Evolutionary conservation across 2,329 filamentous ascomycete genomes (phyloP).

Genomic region (Aspergillus phoenicis): DNA sequence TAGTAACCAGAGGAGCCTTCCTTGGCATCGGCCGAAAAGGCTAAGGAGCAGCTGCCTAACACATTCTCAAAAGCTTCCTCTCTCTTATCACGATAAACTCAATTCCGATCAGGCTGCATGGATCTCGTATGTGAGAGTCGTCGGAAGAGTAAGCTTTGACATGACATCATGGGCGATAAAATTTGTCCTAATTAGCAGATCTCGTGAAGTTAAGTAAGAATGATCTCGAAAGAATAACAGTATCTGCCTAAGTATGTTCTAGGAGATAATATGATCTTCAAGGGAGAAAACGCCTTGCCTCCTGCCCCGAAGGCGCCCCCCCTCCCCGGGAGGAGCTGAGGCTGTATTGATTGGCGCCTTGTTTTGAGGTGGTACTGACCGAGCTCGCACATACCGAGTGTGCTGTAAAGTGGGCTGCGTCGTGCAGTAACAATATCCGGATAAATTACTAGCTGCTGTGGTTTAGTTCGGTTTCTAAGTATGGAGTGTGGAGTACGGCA

Average conservation of each 20-base stretch:
- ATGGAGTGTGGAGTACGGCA: slow-evolving; percentile 25
- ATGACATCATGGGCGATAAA: not conserved
- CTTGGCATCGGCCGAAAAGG: not conserved
- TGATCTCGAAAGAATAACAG: too few relatives aligned
- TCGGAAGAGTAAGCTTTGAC: not conserved
- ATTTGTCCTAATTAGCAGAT: not conserved
- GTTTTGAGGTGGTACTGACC: not conserved
- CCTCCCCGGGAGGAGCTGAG: not conserved
- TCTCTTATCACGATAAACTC: not conserved
- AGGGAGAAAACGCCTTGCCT: slow-evolving; percentile 2
- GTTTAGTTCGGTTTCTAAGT: slow-evolving; percentile 21
- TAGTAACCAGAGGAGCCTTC: not conserved
- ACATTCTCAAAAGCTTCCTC: not conserved
- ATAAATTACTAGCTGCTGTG: not conserved
- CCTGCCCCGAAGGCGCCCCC: not conserved
- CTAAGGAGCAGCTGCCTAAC: not conserved
- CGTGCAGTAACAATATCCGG: slow-evolving; percentile 1
- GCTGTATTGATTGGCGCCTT: not conserved
- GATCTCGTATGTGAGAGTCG: not conserved
- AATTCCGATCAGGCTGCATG: not conserved
- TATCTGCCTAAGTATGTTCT: not conserved
- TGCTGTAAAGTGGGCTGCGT: not conserved
- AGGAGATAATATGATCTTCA: slow-evolving; percentile 1
- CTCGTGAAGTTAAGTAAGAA: too few relatives aligned
- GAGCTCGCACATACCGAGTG: not conserved